phyloP scores from a whole-genome alignment of 257 asterid genomes.

The Solanum virginianum region DNA sequence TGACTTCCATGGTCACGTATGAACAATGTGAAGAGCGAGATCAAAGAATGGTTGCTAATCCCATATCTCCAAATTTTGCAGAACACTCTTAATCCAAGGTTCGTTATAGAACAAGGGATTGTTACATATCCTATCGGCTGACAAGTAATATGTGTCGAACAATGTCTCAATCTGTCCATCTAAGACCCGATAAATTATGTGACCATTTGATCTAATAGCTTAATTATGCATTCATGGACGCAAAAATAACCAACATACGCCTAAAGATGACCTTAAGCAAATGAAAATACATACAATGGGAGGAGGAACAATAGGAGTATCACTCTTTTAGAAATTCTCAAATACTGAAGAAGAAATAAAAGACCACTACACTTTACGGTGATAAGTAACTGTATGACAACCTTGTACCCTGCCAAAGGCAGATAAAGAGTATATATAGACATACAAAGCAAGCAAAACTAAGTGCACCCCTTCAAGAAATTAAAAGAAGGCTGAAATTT shows the following conservation, averaged over 20 bases:
- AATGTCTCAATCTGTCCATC: neutral
- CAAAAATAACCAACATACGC: neutral
- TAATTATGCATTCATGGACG: neutral
- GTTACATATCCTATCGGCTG: neutral
- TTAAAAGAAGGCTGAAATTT: neutral
- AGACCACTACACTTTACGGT: neutral
- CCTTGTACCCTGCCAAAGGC: neutral
- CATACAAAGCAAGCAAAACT: neutral
- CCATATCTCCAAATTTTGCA: neutral
- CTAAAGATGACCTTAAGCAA: neutral
- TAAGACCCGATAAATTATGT: neutral
- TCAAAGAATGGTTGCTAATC: neutral
- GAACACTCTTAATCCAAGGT: neutral
- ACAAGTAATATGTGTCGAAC: neutral
- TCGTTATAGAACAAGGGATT: neutral
- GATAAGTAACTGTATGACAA: neutral
- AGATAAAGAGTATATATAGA: neutral
- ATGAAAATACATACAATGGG: neutral
- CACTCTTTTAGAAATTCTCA: neutral
- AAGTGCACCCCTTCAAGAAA: neutral
- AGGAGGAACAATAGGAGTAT: neutral
- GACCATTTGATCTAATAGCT: neutral
- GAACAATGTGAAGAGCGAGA: neutral
- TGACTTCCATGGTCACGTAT: neutral
- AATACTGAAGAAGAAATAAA: neutral